A percentile compares a stretch with the other conserved stretches of the same genome.
phyloP scores from a whole-genome alignment of 2,329 filamentous ascomycete genomes.

The Sporothrix humicola region DNA sequence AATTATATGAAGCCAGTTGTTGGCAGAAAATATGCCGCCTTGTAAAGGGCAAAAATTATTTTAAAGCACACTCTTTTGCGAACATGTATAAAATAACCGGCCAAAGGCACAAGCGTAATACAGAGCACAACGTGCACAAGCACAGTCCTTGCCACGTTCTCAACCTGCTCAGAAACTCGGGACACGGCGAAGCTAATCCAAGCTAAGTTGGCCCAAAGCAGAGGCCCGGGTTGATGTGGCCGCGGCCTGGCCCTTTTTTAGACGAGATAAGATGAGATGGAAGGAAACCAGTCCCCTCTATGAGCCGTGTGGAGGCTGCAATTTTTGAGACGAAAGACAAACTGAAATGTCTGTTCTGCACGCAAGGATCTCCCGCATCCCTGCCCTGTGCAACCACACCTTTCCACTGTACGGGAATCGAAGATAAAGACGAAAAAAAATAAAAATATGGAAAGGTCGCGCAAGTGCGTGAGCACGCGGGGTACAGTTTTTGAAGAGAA shows the following conservation, averaged over 20 bases:
- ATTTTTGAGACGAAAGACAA: background rate
- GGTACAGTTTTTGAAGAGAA: background rate
- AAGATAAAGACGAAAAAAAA: background rate
- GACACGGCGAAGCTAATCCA: background rate
- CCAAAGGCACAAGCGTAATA: too few species aligned
- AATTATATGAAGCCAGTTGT: too few species aligned
- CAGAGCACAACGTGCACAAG: background rate
- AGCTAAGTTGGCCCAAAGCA: background rate
- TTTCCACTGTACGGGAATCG: background rate
- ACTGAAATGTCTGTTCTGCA: background rate
- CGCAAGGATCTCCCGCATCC: conserved; percentile 16
- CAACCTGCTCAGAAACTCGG: background rate
- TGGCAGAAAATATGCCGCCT: too few species aligned
- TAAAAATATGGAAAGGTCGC: background rate
- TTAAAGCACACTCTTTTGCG: too few species aligned
- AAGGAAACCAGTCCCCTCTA: background rate
- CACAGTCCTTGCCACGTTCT: background rate
- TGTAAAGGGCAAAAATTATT: too few species aligned
- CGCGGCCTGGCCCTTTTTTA: conserved; percentile 1
- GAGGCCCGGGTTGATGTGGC: background rate
- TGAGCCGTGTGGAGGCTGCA: background rate
- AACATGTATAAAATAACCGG: too few species aligned
- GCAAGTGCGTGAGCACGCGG: background rate
- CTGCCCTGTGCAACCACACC: conserved; percentile 22
- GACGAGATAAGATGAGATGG: background rate